These are phyloP conservation scores for Chenopodium quinoa DNA, from an alignment of 148 eudicot species.

Conservation along the genomic window DNA sequence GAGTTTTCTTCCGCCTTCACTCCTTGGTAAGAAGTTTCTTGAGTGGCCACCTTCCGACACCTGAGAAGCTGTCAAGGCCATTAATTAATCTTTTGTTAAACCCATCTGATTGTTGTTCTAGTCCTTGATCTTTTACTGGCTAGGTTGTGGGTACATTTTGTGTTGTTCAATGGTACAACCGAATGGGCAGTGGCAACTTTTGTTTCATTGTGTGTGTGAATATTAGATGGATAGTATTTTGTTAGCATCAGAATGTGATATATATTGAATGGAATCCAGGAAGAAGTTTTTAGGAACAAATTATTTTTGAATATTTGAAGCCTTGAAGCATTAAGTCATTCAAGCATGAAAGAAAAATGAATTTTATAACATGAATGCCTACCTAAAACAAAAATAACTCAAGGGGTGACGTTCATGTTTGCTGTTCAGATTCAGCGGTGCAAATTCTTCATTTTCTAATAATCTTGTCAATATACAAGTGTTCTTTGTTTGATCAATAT, in stretches of 20 bases:
- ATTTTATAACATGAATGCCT: not conserved
- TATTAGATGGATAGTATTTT: not conserved
- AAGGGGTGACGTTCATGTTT: not conserved
- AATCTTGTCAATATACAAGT: not conserved
- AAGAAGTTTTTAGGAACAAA: not conserved
- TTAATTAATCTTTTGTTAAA: not conserved
- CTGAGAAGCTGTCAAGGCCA: conserved; percentile 10
- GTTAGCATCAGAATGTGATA: not conserved
- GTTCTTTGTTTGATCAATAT: not conserved
- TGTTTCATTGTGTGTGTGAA: not conserved
- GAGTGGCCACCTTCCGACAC: conserved; percentile 48
- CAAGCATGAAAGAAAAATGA: not conserved
- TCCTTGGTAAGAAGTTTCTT: conserved; percentile 70
- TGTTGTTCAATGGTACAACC: not conserved
- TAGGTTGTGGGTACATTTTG: not conserved
- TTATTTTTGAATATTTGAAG: too few species aligned
- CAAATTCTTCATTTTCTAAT: not conserved
- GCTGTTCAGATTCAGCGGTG: not conserved
- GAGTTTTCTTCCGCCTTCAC: conserved; percentile 62
- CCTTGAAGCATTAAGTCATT: too few species aligned
- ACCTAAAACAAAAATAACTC: not conserved
- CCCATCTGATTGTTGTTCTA: not conserved
- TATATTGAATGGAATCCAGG: not conserved
- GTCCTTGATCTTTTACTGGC: not conserved
- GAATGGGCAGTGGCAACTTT: not conserved